Evolutionary conservation across 345 rosid species (phyloP).

Genomic region (Lepidium africanum): DNA sequence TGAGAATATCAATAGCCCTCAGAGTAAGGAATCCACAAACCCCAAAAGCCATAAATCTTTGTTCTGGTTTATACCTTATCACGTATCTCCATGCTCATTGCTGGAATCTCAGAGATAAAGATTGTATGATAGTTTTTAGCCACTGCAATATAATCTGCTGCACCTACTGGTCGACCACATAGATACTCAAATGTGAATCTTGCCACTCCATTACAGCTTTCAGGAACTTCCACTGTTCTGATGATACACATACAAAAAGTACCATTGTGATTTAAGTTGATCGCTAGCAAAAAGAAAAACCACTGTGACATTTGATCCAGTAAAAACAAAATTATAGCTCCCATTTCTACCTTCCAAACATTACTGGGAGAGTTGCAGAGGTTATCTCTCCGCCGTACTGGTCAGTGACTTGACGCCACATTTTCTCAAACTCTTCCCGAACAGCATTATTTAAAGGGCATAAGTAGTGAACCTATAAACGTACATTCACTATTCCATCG

Average conservation of each 20-base stretch:
- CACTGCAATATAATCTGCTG: constrained; percentile 90
- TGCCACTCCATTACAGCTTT: constrained; percentile 83
- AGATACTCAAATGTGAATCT: constrained; percentile 74
- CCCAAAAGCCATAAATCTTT: not conserved
- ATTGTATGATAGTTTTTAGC: constrained; percentile 74
- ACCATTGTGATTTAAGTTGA: not conserved
- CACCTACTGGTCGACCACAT: constrained; percentile 84
- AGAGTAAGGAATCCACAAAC: not conserved
- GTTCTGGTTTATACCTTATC: constrained; percentile 52
- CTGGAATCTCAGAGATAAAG: constrained; percentile 69
- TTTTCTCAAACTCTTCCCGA: constrained; percentile 47
- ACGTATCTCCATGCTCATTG: constrained; percentile 77
- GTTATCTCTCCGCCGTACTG: constrained; percentile 53
- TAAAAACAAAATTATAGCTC: not conserved
- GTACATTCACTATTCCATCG: constrained; percentile 20
- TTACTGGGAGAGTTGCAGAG: constrained; percentile 57
- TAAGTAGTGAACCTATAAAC: constrained; percentile 59
- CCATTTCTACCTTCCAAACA: constrained; percentile 82
- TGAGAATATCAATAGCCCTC: constrained; percentile 22
- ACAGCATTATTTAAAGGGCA: constrained; percentile 57
- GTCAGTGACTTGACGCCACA: constrained; percentile 58
- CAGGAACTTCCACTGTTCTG: constrained; percentile 70
- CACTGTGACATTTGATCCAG: not conserved
- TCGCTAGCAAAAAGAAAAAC: not conserved
- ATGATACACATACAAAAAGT: not conserved